Evolutionary conservation across 495 filamentous ascomycete species (phyloP).

Genomic region (Hypoxylon rickii): DNA sequence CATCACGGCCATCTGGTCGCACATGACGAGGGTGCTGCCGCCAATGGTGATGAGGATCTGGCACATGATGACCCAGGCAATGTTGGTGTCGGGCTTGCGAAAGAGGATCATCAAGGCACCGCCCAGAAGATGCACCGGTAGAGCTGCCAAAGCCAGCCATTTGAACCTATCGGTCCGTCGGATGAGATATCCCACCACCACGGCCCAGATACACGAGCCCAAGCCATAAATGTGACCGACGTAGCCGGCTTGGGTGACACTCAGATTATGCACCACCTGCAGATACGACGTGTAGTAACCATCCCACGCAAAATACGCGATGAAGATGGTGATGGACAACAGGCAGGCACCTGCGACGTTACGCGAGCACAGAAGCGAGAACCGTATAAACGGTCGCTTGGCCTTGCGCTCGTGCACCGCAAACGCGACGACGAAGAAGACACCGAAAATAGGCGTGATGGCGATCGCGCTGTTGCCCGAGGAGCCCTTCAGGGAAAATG

Average conservation of each 20-base stretch:
- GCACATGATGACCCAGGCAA: constrained; percentile 68
- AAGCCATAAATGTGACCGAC: constrained; percentile 71
- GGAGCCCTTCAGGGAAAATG: constrained; percentile 60
- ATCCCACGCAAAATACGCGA: constrained; percentile 73
- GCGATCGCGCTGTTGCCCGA: constrained; percentile 55
- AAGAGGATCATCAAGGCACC: constrained; percentile 77
- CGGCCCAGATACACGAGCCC: constrained; percentile 65
- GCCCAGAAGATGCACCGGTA: constrained; percentile 68
- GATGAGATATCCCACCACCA: constrained; percentile 62
- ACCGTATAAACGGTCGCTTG: constrained; percentile 64
- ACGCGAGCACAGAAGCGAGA: constrained; percentile 62
- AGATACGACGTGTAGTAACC: constrained; percentile 69
- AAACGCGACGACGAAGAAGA: constrained; percentile 60
- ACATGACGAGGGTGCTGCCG: constrained; percentile 63
- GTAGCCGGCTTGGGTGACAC: constrained; percentile 62
- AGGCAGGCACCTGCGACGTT: constrained; percentile 68
- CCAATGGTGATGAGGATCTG: constrained; percentile 71
- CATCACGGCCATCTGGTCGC: constrained; percentile 60
- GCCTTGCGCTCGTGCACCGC: constrained; percentile 60
- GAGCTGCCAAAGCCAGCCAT: constrained; percentile 65
- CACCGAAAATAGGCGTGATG: constrained; percentile 60
- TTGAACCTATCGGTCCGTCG: constrained; percentile 62
- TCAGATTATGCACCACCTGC: constrained; percentile 70
- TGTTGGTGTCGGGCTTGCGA: constrained; percentile 56
- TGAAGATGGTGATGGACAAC: constrained; percentile 57